Conservation (phyloP, 768 basidiomycete genomes). For the Tricholoma hemisulphureum region DNA sequence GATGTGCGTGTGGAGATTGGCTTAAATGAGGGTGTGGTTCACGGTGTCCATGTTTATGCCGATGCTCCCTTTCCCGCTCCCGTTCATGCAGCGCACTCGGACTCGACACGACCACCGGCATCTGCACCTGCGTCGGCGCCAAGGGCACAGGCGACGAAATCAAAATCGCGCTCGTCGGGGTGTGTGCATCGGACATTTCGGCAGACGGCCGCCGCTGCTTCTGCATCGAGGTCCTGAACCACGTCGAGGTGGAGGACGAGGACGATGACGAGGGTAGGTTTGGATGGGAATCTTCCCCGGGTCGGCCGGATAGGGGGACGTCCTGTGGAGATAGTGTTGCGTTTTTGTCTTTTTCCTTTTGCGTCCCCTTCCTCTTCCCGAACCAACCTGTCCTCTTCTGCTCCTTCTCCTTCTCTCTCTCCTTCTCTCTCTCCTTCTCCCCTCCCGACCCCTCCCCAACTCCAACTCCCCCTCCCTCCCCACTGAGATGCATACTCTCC, state of each 20-base stretch:
- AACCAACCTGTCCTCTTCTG: constrained; percentile 49
- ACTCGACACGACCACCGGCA: not conserved
- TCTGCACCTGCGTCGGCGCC: no score
- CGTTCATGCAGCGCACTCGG: not conserved
- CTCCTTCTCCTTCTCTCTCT: constrained; percentile 40
- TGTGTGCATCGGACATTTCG: not conserved
- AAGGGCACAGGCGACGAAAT: no score
- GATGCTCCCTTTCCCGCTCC: not conserved
- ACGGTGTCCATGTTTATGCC: constrained; percentile 1
- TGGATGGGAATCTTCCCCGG: not conserved
- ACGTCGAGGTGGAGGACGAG: constrained; percentile 7
- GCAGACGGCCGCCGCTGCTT: constrained; percentile 25
- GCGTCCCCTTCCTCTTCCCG: constrained; percentile 49
- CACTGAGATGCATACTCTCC: not conserved
- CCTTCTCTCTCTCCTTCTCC: constrained; percentile 35
- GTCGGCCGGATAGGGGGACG: not conserved
- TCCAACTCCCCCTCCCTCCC: not conserved
- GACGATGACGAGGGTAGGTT: no score
- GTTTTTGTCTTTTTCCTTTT: constrained; percentile 2
- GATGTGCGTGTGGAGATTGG: not conserved
- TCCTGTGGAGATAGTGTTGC: not conserved
- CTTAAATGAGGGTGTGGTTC: constrained; percentile 9
- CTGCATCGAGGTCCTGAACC: constrained; percentile 27
- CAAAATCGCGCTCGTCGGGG: no score
- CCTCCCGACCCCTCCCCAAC: constrained; percentile 16